Evolutionary conservation across 108 stramenopile genomes (phyloP).

Genomic region (Stephanodiscus triporus): DNA sequence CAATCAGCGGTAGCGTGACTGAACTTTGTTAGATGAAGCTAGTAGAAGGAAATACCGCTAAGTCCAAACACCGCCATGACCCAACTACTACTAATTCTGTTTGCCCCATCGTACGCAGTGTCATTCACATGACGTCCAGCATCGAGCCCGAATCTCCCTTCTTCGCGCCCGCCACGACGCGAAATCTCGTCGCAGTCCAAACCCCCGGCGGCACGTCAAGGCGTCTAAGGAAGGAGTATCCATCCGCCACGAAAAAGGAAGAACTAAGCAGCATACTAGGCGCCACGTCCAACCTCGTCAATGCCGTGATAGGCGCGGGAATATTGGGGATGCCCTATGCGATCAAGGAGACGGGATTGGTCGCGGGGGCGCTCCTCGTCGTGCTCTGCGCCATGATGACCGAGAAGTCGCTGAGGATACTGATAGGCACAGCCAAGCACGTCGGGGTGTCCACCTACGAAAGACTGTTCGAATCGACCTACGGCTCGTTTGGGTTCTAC

Average conservation of each 20-base stretch:
- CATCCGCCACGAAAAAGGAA: background rate
- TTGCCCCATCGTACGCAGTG: no score
- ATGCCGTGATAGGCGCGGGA: constrained; percentile 87
- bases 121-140: background rate
- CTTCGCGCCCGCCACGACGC: constrained; percentile 52
- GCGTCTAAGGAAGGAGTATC: constrained; percentile 26
- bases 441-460: constrained; percentile 61
- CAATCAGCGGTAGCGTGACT: no score
- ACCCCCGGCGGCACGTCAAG: constrained; percentile 53
- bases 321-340: constrained; percentile 91
- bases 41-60: no score
- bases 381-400: constrained; percentile 55
- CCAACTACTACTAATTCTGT: no score
- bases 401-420: constrained; percentile 71
- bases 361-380: constrained; percentile 69
- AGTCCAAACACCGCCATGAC: no score
- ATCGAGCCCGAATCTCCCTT: constrained; percentile 51
- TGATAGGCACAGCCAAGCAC: constrained; percentile 84
- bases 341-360: constrained; percentile 74
- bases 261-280: constrained; percentile 38
- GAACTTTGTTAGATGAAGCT: no score
- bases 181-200: constrained; percentile 32
- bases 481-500: constrained; percentile 64
- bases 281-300: constrained; percentile 77
- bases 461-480: constrained; percentile 36